Evolutionary conservation across 2,329 filamentous ascomycete genomes (phyloP).

Genomic region (Pestalotiopsis sp.): DNA sequence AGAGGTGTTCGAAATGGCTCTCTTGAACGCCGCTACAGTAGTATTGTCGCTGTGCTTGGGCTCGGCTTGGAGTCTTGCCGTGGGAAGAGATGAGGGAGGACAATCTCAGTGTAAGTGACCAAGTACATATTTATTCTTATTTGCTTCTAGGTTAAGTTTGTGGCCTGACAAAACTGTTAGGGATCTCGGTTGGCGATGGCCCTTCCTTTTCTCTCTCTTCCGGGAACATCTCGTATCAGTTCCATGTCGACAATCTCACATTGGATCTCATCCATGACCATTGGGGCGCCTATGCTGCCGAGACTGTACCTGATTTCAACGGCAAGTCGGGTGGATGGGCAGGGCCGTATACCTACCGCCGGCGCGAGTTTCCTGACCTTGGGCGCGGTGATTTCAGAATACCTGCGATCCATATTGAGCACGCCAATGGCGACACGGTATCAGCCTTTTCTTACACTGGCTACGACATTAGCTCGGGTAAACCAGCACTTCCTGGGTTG

Average conservation of each 20-base stretch:
- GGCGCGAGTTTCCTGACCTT: constrained; percentile 66
- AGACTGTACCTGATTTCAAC: constrained; percentile 49
- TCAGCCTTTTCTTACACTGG: constrained; percentile 61
- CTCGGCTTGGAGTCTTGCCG: neutral
- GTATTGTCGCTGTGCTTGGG: constrained; percentile 1
- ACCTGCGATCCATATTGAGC: constrained; percentile 63
- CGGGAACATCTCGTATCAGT: constrained; percentile 59
- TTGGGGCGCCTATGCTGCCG: constrained; percentile 58
- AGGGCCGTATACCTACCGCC: constrained; percentile 48
- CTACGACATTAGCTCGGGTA: constrained; percentile 56
- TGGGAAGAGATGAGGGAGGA: constrained; percentile 3
- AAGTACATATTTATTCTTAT: neutral
- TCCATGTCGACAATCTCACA: constrained; percentile 56
- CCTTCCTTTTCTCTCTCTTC: constrained; percentile 60
- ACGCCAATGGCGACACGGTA: constrained; percentile 60
- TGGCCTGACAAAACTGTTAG: neutral
- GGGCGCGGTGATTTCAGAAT: constrained; percentile 65
- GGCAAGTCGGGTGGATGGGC: constrained; percentile 57
- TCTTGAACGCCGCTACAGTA: neutral
- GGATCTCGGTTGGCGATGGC: constrained; percentile 36
- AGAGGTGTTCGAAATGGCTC: neutral
- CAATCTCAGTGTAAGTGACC: constrained; percentile 5
- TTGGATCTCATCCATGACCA: constrained; percentile 61
- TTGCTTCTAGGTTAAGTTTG: no score
- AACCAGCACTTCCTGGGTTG: constrained; percentile 57